Evolutionary conservation across 1,139 yeast species (phyloP).

Genomic region (Yamadazyma songkhlaensis): DNA sequence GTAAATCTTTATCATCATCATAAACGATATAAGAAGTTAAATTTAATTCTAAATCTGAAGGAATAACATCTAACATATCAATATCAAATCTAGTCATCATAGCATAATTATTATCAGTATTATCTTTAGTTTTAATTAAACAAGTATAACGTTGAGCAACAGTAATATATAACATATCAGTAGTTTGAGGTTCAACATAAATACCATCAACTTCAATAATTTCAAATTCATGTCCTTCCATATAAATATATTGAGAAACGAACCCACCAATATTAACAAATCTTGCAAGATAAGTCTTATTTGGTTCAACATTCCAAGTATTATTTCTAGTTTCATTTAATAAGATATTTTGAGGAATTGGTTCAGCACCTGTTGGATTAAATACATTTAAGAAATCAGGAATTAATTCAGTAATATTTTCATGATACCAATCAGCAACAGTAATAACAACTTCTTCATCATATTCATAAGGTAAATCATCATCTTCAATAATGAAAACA

Average conservation of each 20-base stretch:
- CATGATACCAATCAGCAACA: constrained; percentile 63
- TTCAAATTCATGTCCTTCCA: constrained; percentile 66
- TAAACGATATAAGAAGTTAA: constrained; percentile 56
- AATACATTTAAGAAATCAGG: constrained; percentile 53
- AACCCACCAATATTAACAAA: constrained; percentile 67
- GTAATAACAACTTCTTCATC: constrained; percentile 62
- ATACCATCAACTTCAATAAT: constrained; percentile 77
- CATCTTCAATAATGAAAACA: constrained; percentile 65
- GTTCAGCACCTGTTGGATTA: constrained; percentile 84
- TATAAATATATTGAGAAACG: constrained; percentile 65
- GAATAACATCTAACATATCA: constrained; percentile 64
- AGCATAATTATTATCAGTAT: constrained; percentile 50
- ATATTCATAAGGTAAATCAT: constrained; percentile 52
- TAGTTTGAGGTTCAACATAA: constrained; percentile 53
- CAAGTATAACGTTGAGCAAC: constrained; percentile 74
- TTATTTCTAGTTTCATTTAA: constrained; percentile 63
- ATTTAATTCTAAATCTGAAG: constrained; percentile 50
- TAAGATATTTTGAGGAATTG: constrained; percentile 64
- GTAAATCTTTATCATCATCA: constrained; percentile 28
- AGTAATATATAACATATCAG: constrained; percentile 59
- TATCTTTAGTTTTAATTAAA: constrained; percentile 51
- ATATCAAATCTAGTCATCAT: constrained; percentile 62
- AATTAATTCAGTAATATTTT: constrained; percentile 42
- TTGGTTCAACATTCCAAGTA: constrained; percentile 56
- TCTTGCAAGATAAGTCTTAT: constrained; percentile 61